phyloP scores from a whole-genome alignment of 2,329 filamentous ascomycete species.

The Albophoma yamanashiensis region DNA sequence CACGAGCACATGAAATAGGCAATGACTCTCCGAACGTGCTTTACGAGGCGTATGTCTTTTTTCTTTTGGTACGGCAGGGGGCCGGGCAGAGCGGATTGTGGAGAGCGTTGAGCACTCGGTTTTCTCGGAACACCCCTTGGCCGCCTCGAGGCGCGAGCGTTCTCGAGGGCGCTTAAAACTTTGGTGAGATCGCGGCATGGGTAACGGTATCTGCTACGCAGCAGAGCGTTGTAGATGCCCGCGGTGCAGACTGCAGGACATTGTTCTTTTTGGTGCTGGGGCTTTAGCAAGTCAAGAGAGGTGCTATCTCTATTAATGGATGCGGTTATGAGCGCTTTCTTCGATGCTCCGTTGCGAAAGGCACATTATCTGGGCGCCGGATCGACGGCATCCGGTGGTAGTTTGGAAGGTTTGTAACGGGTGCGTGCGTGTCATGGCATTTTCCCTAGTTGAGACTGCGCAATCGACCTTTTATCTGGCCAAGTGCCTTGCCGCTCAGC shows the following conservation, averaged over 20 bases:
- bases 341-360: neutral
- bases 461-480: neutral
- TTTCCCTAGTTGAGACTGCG: neutral
- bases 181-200: neutral
- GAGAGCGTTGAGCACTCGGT: constrained; percentile 12
- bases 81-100: constrained; percentile 14
- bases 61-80: constrained; percentile 12
- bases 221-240: neutral
- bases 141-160: neutral
- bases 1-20: constrained; percentile 15
- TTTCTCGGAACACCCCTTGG: constrained; percentile 10
- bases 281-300: neutral
- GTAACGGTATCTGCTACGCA: neutral
- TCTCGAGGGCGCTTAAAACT: neutral
- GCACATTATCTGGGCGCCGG: neutral
- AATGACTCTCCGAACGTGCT: constrained; percentile 16
- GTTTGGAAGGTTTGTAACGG: neutral
- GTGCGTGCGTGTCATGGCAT: neutral
- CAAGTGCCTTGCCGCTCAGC: neutral
- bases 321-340: neutral
- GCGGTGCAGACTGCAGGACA: neutral
- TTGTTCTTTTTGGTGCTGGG: neutral
- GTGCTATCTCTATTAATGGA: constrained; percentile 4
- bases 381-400: neutral
- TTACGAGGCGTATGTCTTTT: constrained; percentile 16